Base-by-base conservation (phyloP, 306 rosid genomes). In the Lathyrus oleraceus region DNA sequence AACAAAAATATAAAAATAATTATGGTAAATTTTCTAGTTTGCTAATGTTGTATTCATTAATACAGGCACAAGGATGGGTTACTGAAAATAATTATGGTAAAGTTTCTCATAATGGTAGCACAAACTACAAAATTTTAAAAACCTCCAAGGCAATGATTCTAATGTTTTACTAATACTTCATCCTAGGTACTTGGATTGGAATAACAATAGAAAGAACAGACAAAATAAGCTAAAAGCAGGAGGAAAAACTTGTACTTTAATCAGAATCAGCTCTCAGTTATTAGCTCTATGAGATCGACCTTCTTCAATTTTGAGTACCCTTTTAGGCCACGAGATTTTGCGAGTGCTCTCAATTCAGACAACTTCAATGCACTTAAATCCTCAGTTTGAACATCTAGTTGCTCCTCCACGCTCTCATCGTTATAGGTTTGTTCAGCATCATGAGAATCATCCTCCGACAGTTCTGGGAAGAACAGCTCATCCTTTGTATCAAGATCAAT, bases 251-350 rank as follows among this genome's bases (percentile, higher is more conserved):
- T 20, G 27, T 44, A 28, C 7, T 65, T 23, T 39, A 10, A 54
- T 75, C 82, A 71, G 61, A 75, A 66, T 64, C 76, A 70, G 73
- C 64, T 74, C 68, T 73, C 79, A 28, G 80, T 72, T 40, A 94
- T 88, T 83, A 94, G 76, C 64, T 83, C 89, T 74, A 84, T 17
- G 16, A 94, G 95, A 56, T 87, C 95, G 8, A 73, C 76, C 79
- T 94, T 94, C 96, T 91, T 91, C 92, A 91, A 77, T 78, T 89
- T 94, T 21, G 99, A 91, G 81, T 76, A 87, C 71, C 99, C 92
- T 85, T 86, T 87, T 43, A 87, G 2, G 20, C 97, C 96, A 4
- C 85, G 92, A 62, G 97, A 78, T 72, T 94, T 94, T 1, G 99
- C 99, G 12, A 91, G 80, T 57, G 87, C 87, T 84, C 92, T 84